Evolutionary conservation across 2,329 filamentous ascomycete species (phyloP).

Genomic region (Juglanconis oblonga): DNA sequence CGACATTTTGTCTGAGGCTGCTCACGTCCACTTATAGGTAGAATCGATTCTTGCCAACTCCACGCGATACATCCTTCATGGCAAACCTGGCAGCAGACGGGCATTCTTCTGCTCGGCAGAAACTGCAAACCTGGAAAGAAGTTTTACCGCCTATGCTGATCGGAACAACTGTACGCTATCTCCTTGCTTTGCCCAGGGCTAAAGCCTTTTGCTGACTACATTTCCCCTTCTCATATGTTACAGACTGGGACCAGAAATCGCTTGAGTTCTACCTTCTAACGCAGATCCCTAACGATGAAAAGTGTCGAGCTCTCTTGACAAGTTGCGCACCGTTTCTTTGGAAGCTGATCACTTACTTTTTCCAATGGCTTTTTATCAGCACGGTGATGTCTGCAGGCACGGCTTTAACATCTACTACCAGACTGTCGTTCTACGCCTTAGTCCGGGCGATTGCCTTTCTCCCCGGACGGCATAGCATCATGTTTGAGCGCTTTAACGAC

Average conservation of each 20-base stretch:
- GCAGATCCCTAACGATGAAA: neutral
- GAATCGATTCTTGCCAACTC: neutral
- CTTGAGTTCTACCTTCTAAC: neutral
- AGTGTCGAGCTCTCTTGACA: neutral
- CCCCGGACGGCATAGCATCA: neutral
- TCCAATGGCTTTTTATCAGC: neutral
- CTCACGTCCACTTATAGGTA: neutral
- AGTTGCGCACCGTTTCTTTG: neutral
- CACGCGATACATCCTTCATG: neutral
- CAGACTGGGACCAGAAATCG: constrained; percentile 1
- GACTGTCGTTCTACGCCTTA: neutral
- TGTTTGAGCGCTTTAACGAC: neutral
- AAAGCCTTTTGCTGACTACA: neutral
- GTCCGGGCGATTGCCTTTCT: neutral
- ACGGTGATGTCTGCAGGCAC: neutral
- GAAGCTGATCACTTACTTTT: neutral
- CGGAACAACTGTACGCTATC: neutral
- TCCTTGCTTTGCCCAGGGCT: neutral
- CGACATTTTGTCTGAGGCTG: neutral
- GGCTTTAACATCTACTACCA: neutral
- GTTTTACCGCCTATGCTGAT: neutral
- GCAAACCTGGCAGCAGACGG: neutral
- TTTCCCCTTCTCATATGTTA: neutral
- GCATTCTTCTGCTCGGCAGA: neutral
- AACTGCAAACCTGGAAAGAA: neutral